Evolutionary conservation across 106 monocot genomes (phyloP), one percentile per base, ranked within the genome.

Genomic region (Dendrobium huoshanense): DNA sequence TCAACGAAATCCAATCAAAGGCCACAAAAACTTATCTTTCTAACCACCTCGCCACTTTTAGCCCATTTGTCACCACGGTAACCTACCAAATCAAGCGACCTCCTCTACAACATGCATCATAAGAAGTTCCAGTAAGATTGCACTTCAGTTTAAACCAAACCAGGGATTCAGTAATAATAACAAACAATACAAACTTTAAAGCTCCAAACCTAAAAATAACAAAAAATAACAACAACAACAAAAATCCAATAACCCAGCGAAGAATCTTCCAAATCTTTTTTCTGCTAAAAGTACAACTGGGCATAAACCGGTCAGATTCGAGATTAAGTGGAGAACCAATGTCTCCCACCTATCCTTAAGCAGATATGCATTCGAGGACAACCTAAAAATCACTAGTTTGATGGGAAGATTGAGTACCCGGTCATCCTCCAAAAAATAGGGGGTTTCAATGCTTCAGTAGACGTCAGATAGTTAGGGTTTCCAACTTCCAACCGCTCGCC

Each of bases 371-470:
- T n/a, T 61, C 61, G 20, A 70, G 37, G 33, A 33, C 37, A 70
- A 7, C 33, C 10, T 70, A 70, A 20, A 74, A 43, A 51, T n/a
- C 41, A 74, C 43, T 74, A 74, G 41, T 44, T 5, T 74, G 22
- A 20, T 74, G 74, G 43, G 37, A 70, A 1, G 74, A 22, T 43
- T 74, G 18, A 74, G 43, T 74, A 74, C 74, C 74, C 74, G 74
- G 74, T 74, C 74, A 74, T 74, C 43, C 74, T 74, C 70, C 74
- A 41, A 74, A n/a, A 15, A 74, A 44, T 20, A 15, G 1, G 41
- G 9, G 6, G 2, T 72, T 72, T 9, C 4, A 16, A 74, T 6
- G 42, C 29, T 41, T 43, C 74, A 42, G 33, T 70, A 70, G 9
- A 33, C 37, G 70, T 37, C 70, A 40, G 5, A 70, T 33, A 33